Evolutionary conservation across 1,139 yeast species (phyloP).

Genomic region (Diutina siamensis): DNA sequence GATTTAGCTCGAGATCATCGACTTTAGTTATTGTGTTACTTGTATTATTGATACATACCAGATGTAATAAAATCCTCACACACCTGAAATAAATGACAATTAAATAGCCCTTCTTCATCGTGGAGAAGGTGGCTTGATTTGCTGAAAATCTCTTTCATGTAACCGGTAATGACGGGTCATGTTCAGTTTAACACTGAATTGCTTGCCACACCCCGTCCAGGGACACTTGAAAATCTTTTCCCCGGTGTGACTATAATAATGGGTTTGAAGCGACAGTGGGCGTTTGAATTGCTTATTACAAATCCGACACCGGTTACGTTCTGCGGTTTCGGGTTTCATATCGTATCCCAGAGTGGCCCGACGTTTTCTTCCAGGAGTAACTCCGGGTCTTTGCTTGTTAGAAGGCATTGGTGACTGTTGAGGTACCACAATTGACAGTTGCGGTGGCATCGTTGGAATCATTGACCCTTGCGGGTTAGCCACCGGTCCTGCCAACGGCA

Average conservation of each 20-base stretch:
- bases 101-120: too few species aligned
- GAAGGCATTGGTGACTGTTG: neutral
- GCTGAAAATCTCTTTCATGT: conserved; percentile 19
- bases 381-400: neutral
- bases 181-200: conserved; percentile 71
- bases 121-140: neutral
- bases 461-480: neutral
- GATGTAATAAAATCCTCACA: neutral
- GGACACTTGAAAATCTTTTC: conserved; percentile 69
- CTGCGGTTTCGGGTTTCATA: conserved; percentile 5
- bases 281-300: conserved; percentile 72
- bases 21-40: too few species aligned
- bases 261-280: conserved; percentile 73
- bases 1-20: too few species aligned
- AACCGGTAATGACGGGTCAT: conserved; percentile 67
- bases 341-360: conserved; percentile 2
- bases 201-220: conserved; percentile 53
- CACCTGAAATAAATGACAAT: too few species aligned
- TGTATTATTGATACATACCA: neutral
- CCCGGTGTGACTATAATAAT: conserved; percentile 77
- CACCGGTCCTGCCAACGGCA: neutral
- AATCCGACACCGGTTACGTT: conserved; percentile 40
- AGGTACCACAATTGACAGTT: neutral
- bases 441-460: neutral
- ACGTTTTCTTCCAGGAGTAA: neutral